Conservation (phyloP, 106 monocot genomes). For the Triglochin maritima region DNA sequence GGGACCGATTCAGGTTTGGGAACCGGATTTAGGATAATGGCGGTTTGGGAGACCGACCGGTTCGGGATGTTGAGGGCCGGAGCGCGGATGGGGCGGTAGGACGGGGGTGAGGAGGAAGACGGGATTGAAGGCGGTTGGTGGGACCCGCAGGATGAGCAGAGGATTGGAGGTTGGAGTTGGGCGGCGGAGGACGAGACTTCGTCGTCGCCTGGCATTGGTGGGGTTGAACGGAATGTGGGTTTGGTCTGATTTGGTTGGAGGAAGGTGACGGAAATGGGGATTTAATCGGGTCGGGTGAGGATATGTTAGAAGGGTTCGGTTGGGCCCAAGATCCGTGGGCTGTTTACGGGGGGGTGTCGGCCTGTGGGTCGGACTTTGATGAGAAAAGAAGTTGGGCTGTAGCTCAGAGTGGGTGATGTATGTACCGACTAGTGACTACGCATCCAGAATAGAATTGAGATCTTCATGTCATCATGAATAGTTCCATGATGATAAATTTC, state of each 20-base stretch:
- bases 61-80: constrained; percentile 86
- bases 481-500: too few relatives aligned
- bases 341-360: background rate
- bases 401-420: too few relatives aligned
- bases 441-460: too few relatives aligned
- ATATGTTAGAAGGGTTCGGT: too few relatives aligned
- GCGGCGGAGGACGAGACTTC: background rate
- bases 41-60: constrained; percentile 20
- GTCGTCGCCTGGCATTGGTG: background rate
- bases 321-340: background rate
- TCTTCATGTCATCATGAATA: too few relatives aligned
- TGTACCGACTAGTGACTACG: too few relatives aligned
- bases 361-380: too few relatives aligned
- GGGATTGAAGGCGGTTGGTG: constrained; percentile 5
- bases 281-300: background rate
- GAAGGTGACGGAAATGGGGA: background rate
- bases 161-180: background rate
- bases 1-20: constrained; percentile 75
- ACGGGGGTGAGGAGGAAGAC: constrained; percentile 32
- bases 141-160: constrained; percentile 42
- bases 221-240: background rate
- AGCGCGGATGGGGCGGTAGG: constrained; percentile 79
- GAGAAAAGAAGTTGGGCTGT: too few relatives aligned
- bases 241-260: background rate
- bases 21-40: constrained; percentile 75